Base-by-base conservation (phyloP, 805 yeast genomes). In the Metschnikowia gruessii region DNA sequence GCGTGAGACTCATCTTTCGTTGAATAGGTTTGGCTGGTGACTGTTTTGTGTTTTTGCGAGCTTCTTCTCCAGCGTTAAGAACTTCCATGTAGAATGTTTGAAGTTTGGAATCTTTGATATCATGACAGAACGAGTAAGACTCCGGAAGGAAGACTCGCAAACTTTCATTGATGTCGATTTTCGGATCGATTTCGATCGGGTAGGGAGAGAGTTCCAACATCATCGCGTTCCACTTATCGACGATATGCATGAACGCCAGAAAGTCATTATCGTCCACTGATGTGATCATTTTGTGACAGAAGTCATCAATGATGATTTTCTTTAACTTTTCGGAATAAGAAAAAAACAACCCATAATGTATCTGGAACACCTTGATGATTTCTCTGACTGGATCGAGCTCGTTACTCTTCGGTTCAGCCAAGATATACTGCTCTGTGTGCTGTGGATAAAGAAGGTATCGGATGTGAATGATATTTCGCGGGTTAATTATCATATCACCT, bases 361-460 rank as follows among this genome's bases (percentile, higher is more conserved):
- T 64, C 60, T 69, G 70, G 45, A 72, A 66, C 4, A 71, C 53
- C 48, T 65, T 60, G 35, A 81, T 83, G 44, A 85, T 72, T 55
- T 85, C 92, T 41, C 70, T 76, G 38, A 82, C 66, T 4, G 90
- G 87, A 56, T 83, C 82, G 34, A 81, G 69, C 48, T 77, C 82
- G 44, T 79, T 79, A 49, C 74, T 74, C 49, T 77, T 79, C 5
- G 84, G 79, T 13, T 66, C 62, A 3, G 76, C 75, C 31, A 82
- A 61, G 8, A 72, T 50, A 50, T 76, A 82, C 34, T 68, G 66
- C 54, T 82, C 87, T 28, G 61, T 61, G 50, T 79, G 76, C 35
- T 69, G 65, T 1, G 82, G 49, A 37, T 51, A 42, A 30, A 62
- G 54, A 11, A 72, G 55, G 50, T 64, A 65, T 34, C 76, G 52